Evolutionary conservation across 2,329 filamentous ascomycete genomes (phyloP).

Genomic region (Fusarium neocosmosporiellum): DNA sequence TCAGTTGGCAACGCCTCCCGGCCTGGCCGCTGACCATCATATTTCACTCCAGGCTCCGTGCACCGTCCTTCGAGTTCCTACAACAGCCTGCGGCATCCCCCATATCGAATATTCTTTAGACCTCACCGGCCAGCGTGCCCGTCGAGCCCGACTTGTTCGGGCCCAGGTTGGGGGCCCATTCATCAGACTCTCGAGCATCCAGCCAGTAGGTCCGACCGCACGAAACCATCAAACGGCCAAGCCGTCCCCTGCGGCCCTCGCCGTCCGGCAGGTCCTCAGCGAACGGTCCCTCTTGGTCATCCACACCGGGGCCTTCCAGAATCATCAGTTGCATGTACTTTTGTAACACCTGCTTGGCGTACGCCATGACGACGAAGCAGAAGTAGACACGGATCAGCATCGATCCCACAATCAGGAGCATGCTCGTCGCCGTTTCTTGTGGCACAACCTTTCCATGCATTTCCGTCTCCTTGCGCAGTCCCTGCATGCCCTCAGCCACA

Average conservation of each 20-base stretch:
- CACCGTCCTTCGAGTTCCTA: background rate
- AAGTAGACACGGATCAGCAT: conserved; percentile 86
- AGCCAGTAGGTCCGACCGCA: conserved; percentile 85
- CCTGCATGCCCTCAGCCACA: conserved; percentile 49
- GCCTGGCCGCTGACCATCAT: conserved; percentile 18
- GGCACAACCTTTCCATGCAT: conserved; percentile 52
- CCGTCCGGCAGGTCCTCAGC: conserved; percentile 76
- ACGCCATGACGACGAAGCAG: conserved; percentile 83
- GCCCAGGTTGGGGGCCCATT: conserved; percentile 74
- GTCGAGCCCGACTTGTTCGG: conserved; percentile 65
- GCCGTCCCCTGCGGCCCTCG: conserved; percentile 79
- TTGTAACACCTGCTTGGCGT: conserved; percentile 80
- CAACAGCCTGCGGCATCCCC: conserved; percentile 15
- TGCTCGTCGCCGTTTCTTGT: conserved; percentile 77
- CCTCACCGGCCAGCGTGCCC: conserved; percentile 51
- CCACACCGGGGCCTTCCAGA: conserved; percentile 60
- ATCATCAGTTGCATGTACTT: conserved; percentile 65
- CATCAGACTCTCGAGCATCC: conserved; percentile 72
- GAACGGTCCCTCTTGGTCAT: conserved; percentile 74
- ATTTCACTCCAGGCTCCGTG: conserved; percentile 6
- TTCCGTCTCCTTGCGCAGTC: conserved; percentile 48
- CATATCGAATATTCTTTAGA: conserved; percentile 35
- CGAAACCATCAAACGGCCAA: conserved; percentile 83
- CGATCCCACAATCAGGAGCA: conserved; percentile 78
- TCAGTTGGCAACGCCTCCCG: conserved; percentile 4